Base-by-base conservation (phyloP, 208 protist species). In the Sergeia podlipaevii region DNA sequence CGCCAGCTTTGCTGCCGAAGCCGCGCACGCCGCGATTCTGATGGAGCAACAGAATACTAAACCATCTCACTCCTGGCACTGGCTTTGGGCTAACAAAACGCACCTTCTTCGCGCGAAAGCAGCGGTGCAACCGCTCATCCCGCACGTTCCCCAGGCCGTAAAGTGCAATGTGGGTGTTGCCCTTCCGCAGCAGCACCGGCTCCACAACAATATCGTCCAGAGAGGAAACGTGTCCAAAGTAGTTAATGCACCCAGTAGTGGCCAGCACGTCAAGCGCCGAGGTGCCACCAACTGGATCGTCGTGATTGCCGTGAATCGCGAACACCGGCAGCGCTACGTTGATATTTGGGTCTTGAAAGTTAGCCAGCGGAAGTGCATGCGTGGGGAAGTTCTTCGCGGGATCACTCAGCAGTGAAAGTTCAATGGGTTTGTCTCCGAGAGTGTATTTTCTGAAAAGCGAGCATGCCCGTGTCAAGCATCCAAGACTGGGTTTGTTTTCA, bases 281-380 rank as follows among this genome's bases (percentile, higher is more conserved):
- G 54, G 80, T 81, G 45, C 97, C 97, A 3, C 97, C 97, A 32
- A 96, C 79, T 7, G 98, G 98, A 62, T 99, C 98, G 63, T 99
- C 98, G 75, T 99, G 98, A 68, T 99, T 99, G 42, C 98, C 98
- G 77, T 99, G 98, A 54, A 99, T 99, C 6, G 83, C 83, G 85
- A 99, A 99, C 23, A 99, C 85, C 0, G 98, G 98, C n/a, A 99
- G 61, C 10, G 80, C 65, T 5, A 99, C 81, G 74, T 99, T 99
- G 34, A 98, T 81, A 70, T 99, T 99, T 15, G 97, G 97, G 65
- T 99, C 98, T 50, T 98, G 77, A 57, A 96, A 94, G 69, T 96
- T 96, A 4, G 89, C 89, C 17, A 84, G 37, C 11, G 76, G 83
- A 7, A 95, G 49, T 21, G 79, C 66, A 58, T 91, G 82, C 13